Evolutionary conservation across 176 grass and related monocot genomes (phyloP), one percentile per base, ranked within the genome.

Genomic region (Eleusine coracana): DNA sequence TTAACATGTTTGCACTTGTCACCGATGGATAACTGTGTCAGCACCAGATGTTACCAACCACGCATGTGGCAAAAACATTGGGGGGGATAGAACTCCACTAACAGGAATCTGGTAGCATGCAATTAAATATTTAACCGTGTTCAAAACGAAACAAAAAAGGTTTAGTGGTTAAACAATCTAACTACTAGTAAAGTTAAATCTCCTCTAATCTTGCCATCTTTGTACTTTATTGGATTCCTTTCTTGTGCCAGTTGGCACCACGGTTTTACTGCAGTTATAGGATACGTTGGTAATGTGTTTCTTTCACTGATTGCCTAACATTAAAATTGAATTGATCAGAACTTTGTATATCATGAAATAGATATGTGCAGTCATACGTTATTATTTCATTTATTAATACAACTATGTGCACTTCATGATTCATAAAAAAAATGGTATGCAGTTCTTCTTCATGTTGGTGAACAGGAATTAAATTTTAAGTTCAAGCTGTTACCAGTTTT

Each of bases 121-220:
- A 41, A 40, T 63, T 63, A 29, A 29, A 29, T 63, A 63, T 28
- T 63, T 0, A 63, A 5, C 39, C 31, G 6, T 54, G 50, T 75
- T 68, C 9, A 36, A 48, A 13, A 34, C 61, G 36, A 66, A 67
- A 3, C 8, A 39, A 25, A 39, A 49, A 4, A 85, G 31, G 38
- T 50, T 81, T 34, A 3, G 5, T 25, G 5, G 56, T 75, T 75
- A 68, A 75, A 49, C 27, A 67, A 27, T 74, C 54, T 49, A 59
- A 18, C 36, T 55, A 29, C 7, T 59, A 5, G 3, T 52, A 68
- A 68, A 42, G 23, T 50, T 66, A 66, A 13, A 9, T 61, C 5
- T 73, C 60, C 17, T 36, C 38, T 73, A 12, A 51, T 25, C 2
- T 38, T 37, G 10, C 12, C 20, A 39, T 39, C 63, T 45, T 83